Percentiles rank a stretch among this genome's conserved stretches.
Conservation (phyloP, 441 rosid genomes). For the Omphalea diandra region DNA sequence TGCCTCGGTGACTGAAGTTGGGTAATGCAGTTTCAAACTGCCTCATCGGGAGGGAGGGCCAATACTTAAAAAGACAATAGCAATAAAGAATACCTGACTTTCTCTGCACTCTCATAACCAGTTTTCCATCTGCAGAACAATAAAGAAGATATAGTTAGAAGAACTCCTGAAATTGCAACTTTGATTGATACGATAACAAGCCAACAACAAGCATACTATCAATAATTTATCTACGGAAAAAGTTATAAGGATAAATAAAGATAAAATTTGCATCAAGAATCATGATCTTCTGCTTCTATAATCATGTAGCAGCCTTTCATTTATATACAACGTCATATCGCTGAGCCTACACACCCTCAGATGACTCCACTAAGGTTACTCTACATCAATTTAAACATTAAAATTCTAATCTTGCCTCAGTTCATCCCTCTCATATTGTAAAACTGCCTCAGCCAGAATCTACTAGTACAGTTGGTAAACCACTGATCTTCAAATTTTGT, state of each 20-base stretch:
- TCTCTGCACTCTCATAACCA: slow-evolving; percentile 7
- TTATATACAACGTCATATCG: neutral
- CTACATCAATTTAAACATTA: neutral
- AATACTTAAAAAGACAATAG: neutral
- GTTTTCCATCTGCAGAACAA: slow-evolving; percentile 32
- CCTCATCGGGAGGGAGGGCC: neutral
- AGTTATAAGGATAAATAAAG: neutral
- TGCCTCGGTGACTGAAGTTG: neutral
- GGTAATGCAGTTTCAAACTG: neutral
- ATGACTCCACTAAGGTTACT: neutral
- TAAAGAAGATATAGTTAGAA: slow-evolving; percentile 24
- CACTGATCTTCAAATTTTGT: neutral
- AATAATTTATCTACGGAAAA: neutral
- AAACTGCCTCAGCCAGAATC: neutral
- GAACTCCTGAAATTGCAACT: slow-evolving; percentile 20
- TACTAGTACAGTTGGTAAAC: neutral
- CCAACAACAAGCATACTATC: neutral
- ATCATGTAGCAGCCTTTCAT: slow-evolving; percentile 9
- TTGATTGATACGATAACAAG: slow-evolving; percentile 8
- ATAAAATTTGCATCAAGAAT: neutral
- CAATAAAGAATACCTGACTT: slow-evolving; percentile 5
- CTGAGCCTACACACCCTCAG: neutral
- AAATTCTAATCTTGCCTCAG: neutral
- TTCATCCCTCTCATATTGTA: neutral
- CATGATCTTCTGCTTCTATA: neutral